phyloP scores from a whole-genome alignment of 1,284 basidiomycete genomes.

The Leccinum pachyderme region DNA sequence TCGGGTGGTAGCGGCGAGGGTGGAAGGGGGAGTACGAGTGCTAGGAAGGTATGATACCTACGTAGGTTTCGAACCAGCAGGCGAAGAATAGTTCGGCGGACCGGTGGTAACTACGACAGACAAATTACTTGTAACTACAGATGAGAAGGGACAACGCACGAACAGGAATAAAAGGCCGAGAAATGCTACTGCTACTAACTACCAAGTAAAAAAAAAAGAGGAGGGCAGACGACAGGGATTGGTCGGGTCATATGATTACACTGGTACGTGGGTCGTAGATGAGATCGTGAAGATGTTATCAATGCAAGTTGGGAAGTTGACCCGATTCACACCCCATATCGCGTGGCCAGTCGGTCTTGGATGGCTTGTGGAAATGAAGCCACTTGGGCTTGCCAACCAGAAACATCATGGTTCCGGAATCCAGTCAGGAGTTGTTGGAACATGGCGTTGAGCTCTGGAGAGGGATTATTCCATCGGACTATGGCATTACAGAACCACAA shows the following conservation, averaged over 20 bases:
- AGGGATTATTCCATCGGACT: conserved; percentile 89
- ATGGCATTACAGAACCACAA: conserved; percentile 98
- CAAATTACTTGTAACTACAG: conserved; percentile 33
- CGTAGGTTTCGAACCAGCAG: conserved; percentile 27
- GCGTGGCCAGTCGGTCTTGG: conserved; percentile 70
- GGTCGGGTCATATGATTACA: conserved; percentile 16
- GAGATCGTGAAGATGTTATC: conserved; percentile 18
- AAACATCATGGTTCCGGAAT: conserved; percentile 82
- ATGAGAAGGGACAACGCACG: conserved; percentile 24
- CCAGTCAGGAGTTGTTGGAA: conserved; percentile 82
- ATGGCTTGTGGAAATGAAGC: conserved; percentile 75
- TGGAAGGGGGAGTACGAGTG: neutral
- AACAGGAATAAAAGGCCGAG: conserved; percentile 9
- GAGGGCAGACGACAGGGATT: conserved; percentile 9
- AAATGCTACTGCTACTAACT: conserved; percentile 29
- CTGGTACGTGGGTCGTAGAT: conserved; percentile 9
- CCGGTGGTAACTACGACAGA: conserved; percentile 34
- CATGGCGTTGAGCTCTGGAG: conserved; percentile 85
- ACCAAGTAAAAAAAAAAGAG: neutral
- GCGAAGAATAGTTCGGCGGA: conserved; percentile 25
- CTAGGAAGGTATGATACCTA: conserved; percentile 20
- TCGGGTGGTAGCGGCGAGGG: neutral
- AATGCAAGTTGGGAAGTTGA: neutral
- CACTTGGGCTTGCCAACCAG: conserved; percentile 77
- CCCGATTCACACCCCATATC: conserved; percentile 66